Evolutionary conservation across 2,329 filamentous ascomycete genomes (phyloP).

Genomic region (Eutypella sp.): DNA sequence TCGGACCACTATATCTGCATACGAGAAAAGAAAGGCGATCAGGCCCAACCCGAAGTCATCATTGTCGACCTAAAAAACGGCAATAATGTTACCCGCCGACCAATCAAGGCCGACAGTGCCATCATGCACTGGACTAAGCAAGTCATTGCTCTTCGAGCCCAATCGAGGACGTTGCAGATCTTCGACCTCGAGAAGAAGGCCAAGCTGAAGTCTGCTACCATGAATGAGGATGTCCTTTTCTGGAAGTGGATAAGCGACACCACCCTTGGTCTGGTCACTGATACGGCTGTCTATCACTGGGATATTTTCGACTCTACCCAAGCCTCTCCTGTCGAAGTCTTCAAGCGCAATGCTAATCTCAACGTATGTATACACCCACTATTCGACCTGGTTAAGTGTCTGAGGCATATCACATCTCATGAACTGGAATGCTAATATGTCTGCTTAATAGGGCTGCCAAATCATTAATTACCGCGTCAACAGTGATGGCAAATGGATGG

Average conservation of each 20-base stretch:
- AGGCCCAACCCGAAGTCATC: constrained; percentile 85
- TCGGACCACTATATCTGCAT: constrained; percentile 96
- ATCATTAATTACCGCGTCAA: constrained; percentile 99
- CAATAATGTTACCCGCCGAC: constrained; percentile 90
- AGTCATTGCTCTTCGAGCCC: constrained; percentile 94
- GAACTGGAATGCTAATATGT: constrained; percentile 18
- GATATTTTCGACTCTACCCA: constrained; percentile 86
- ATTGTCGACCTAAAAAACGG: constrained; percentile 97
- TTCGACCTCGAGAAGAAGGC: constrained; percentile 91
- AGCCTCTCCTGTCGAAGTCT: constrained; percentile 78
- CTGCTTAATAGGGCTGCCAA: constrained; percentile 77
- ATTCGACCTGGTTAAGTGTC: not conserved
- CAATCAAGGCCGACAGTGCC: constrained; percentile 98
- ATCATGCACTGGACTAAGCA: constrained; percentile 99
- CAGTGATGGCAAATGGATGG: constrained; percentile 96
- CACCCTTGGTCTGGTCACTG: constrained; percentile 84
- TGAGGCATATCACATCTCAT: not conserved
- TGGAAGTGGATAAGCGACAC: constrained; percentile 98
- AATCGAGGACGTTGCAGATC: constrained; percentile 91
- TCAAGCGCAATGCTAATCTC: constrained; percentile 89
- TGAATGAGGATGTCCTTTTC: constrained; percentile 96
- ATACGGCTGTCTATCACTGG: constrained; percentile 92
- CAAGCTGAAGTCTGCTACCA: constrained; percentile 93
- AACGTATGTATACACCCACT: constrained; percentile 52
- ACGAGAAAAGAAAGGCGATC: constrained; percentile 84